phyloP scores from a whole-genome alignment of 2,329 filamentous ascomycete genomes.

The Arthrobotrys musiformis region DNA sequence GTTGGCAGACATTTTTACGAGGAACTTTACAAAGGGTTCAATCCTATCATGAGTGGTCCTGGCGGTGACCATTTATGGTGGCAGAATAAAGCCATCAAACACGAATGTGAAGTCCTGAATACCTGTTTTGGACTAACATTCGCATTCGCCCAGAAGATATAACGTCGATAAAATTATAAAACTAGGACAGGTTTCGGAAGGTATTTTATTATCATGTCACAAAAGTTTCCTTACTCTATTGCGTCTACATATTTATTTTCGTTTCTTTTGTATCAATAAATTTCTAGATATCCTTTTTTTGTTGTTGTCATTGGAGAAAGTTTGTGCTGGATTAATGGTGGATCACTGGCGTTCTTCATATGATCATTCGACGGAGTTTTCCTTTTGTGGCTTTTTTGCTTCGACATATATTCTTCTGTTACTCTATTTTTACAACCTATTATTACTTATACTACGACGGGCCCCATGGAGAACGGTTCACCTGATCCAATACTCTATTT shows the following conservation, averaged over 20 bases:
- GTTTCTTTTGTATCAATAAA: neutral
- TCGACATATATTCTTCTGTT: slow-evolving; percentile 16
- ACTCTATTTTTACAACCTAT: neutral
- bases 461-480: neutral
- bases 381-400: slow-evolving; percentile 10
- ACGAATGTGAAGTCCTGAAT: slow-evolving; percentile 54
- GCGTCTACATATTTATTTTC: slow-evolving; percentile 4
- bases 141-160: slow-evolving; percentile 56
- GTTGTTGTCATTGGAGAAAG: neutral
- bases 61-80: slow-evolving; percentile 52
- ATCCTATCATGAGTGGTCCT: slow-evolving; percentile 27
- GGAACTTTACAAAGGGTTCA: slow-evolving; percentile 53
- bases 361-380: slow-evolving; percentile 31
- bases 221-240: slow-evolving; percentile 7
- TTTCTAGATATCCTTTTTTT: slow-evolving; percentile 30
- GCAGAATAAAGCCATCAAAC: slow-evolving; percentile 52
- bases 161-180: no score
- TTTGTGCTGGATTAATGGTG: slow-evolving; percentile 38
- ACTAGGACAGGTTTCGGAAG: neutral
- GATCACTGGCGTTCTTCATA: slow-evolving; percentile 51
- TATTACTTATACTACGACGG: neutral
- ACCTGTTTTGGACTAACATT: slow-evolving; percentile 55
- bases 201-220: neutral
- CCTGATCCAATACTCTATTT: slow-evolving; percentile 4
- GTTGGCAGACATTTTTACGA: slow-evolving; percentile 55